A percentile compares a stretch with the other conserved stretches of the same genome.
Conservation (phyloP, 495 filamentous ascomycete genomes). For the Cryomyces antarcticus region DNA sequence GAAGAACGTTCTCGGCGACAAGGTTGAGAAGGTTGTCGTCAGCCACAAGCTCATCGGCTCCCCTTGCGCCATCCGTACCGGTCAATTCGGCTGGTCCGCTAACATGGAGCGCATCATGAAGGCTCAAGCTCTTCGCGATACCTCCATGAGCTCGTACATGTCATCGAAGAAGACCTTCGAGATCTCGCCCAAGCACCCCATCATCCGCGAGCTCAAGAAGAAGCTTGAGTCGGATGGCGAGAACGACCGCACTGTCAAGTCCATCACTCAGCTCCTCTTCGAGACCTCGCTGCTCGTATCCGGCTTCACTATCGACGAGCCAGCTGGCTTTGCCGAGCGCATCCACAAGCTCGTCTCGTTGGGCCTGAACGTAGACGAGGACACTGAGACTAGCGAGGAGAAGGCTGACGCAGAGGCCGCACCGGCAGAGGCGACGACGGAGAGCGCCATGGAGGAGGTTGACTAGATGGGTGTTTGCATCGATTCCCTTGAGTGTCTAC, state of each 20-base stretch:
- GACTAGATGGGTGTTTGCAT: no score
- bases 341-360: slow-evolving; percentile 97
- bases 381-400: slow-evolving; percentile 51
- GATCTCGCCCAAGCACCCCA: slow-evolving; percentile 94
- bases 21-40: slow-evolving; percentile 99
- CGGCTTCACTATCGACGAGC: slow-evolving; percentile 98
- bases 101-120: slow-evolving; percentile 99
- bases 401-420: slow-evolving; percentile 33
- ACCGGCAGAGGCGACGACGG: slow-evolving; percentile 33
- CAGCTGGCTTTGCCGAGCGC: slow-evolving; percentile 88
- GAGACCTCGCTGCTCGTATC: slow-evolving; percentile 97
- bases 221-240: slow-evolving; percentile 96
- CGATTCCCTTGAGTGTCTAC: no score
- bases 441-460: slow-evolving; percentile 58
- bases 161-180: slow-evolving; percentile 99
- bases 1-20: slow-evolving; percentile 98
- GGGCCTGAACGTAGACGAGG: slow-evolving; percentile 89
- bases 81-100: slow-evolving; percentile 98
- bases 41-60: slow-evolving; percentile 91
- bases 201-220: slow-evolving; percentile 93
- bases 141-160: slow-evolving; percentile 99
- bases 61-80: slow-evolving; percentile 96
- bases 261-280: slow-evolving; percentile 90
- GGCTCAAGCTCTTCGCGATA: slow-evolving; percentile 98
- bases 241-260: slow-evolving; percentile 96